These are phyloP conservation scores for Gaultheria prostrata DNA, from an alignment of 148 eudicot species.

Conservation along the genomic window DNA sequence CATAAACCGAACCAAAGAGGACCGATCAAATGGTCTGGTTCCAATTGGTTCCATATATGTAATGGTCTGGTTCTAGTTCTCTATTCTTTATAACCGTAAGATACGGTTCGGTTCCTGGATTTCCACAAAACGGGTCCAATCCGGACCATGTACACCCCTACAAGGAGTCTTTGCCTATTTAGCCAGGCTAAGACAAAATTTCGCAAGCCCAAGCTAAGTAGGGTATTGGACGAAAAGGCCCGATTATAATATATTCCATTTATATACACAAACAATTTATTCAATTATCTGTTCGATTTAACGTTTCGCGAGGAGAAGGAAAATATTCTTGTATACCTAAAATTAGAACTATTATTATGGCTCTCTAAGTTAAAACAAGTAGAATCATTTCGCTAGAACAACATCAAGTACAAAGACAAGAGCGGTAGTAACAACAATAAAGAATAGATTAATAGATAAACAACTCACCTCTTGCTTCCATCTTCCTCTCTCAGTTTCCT, in stretches of 20 bases:
- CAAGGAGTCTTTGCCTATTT: neutral
- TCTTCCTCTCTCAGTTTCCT: constrained; percentile 88
- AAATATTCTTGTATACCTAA: neutral
- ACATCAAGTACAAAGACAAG: neutral
- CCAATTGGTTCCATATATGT: no score
- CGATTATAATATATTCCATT: neutral
- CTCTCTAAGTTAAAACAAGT: neutral
- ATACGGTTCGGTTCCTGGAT: no score
- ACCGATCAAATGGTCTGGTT: no score
- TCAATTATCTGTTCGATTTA: no score
- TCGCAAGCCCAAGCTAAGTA: neutral
- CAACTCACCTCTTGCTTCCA: constrained; percentile 81
- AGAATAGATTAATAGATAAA: neutral
- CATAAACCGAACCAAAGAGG: no score
- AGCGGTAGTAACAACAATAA: neutral
- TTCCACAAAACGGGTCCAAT: no score
- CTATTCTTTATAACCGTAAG: no score
- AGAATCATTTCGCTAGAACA: neutral
- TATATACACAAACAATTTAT: neutral
- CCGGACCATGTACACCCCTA: no score
- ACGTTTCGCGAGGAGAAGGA: neutral
- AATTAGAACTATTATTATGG: neutral
- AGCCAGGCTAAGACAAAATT: neutral
- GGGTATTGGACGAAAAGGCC: neutral
- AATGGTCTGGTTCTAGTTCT: no score